A percentile compares a stretch with the other conserved stretches of the same genome.
Evolutionary conservation across 495 filamentous ascomycete genomes (phyloP).

Genomic region (Thozetella sp.): DNA sequence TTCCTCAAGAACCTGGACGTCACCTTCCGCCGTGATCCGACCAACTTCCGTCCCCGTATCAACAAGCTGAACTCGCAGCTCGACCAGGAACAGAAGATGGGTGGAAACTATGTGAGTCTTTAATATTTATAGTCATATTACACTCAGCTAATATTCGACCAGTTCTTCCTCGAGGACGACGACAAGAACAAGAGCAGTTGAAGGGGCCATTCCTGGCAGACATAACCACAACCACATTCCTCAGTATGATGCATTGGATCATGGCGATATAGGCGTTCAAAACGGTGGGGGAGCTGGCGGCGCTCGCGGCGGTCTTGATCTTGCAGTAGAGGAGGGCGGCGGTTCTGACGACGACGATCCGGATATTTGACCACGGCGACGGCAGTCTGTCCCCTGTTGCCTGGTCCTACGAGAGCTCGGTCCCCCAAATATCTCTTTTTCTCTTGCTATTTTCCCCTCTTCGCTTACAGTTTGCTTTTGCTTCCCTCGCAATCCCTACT

Average conservation of each 20-base stretch:
- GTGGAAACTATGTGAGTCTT: constrained; percentile 82
- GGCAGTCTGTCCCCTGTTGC: constrained; percentile 54
- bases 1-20: constrained; percentile 96
- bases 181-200: constrained; percentile 59
- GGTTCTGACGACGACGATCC: constrained; percentile 44
- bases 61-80: constrained; percentile 96
- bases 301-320: constrained; percentile 27
- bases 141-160: constrained; percentile 7
- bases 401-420: constrained; percentile 47
- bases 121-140: constrained; percentile 14
- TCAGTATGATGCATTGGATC: constrained; percentile 36
- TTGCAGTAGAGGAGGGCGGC: constrained; percentile 31
- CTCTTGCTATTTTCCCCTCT: not conserved
- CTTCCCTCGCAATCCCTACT: too few relatives aligned
- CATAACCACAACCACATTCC: constrained; percentile 22
- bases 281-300: constrained; percentile 28
- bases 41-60: constrained; percentile 94
- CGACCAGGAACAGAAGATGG: constrained; percentile 95
- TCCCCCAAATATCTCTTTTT: constrained; percentile 7
- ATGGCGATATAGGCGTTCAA: constrained; percentile 46
- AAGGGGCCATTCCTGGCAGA: constrained; percentile 54
- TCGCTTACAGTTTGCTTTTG: not conserved
- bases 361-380: constrained; percentile 39
- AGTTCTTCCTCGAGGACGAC: constrained; percentile 89
- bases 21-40: constrained; percentile 97